These are phyloP conservation scores for Monosporascus sp. DNA, from an alignment of 2,329 filamentous ascomycete genomes.

Conservation along the genomic window DNA sequence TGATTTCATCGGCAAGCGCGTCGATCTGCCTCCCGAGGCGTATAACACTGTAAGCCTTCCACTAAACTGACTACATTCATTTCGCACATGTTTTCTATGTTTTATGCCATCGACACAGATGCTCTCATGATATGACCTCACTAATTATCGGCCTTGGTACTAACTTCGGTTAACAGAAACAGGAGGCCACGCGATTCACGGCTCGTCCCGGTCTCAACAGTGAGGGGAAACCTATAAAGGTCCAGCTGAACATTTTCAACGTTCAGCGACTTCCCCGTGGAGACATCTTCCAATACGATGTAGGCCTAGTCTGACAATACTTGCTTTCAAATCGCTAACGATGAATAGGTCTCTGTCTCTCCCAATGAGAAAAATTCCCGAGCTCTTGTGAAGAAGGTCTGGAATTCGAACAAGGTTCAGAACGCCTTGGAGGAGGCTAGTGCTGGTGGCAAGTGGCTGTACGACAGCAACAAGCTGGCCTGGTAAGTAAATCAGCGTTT, in stretches of 20 bases:
- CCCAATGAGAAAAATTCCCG: conserved; percentile 51
- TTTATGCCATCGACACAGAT: neutral
- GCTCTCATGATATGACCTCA: neutral
- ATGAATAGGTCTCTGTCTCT: conserved; percentile 57
- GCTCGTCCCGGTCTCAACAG: conserved; percentile 52
- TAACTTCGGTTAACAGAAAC: conserved; percentile 16
- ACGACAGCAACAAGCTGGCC: conserved; percentile 78
- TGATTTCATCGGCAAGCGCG: conserved; percentile 36
- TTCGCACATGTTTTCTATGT: neutral
- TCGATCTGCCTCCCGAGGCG: conserved; percentile 55
- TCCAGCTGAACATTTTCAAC: conserved; percentile 70
- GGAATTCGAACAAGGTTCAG: conserved; percentile 60
- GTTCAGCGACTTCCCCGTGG: conserved; percentile 54
- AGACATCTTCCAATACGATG: conserved; percentile 78
- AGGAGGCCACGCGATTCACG: conserved; percentile 28
- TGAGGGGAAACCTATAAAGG: conserved; percentile 43
- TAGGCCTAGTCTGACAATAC: conserved; percentile 39
- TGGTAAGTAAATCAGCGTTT: conserved; percentile 53
- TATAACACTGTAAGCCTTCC: conserved; percentile 35
- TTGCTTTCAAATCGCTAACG: conserved; percentile 1
- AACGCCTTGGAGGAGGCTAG: conserved; percentile 40
- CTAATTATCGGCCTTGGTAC: neutral
- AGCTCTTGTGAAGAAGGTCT: conserved; percentile 68
- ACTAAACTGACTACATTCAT: too few species aligned
- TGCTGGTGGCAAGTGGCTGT: conserved; percentile 54